Base-by-base conservation (phyloP, 164 flowering plant genomes). In the Tinospora cordifolia region DNA sequence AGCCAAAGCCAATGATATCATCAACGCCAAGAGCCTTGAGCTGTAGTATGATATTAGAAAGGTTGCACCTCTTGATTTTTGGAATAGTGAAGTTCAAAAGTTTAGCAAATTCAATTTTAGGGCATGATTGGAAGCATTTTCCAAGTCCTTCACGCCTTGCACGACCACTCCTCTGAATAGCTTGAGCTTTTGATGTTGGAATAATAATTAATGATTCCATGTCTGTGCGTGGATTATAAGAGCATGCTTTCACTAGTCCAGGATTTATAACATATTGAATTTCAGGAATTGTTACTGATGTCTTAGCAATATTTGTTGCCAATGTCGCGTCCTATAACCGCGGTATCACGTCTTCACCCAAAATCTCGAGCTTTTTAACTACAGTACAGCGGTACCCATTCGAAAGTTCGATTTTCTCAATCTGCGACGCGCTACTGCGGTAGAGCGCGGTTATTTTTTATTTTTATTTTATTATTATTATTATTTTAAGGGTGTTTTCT, bases 81-180 rank as follows among this genome's bases (percentile, higher is more conserved):
- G 98, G 96, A 60, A 85, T 82, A 63, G 97, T 89, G 59, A 93
- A 88, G 81, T 92, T 91, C 34, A 68, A 80, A 66, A 90, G 87
- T 72, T 83, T 86, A 72, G 75, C 83, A 84, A 90, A 92, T 78
- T 83, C 90, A 74, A 70, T 71, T 79, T 94, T 97, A 13, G 91
- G 90, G 74, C 92, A 94, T 30, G 90, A 85, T 17, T 97, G 86
- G 69, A 84, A 94, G 79, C 98, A 94, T 74, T 94, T 94, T 66
- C 97, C 98, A 67, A 97, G 89, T 71, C 93, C 88, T 79, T 94
- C 96, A 81, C 65, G n/a, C n/a, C 99, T 98, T 77, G 99, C 98
- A 80, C 96, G 96, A 19, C 99, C 99, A 86, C 98, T 90, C 81
- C 99, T 84, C 78, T 94, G 98, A 71, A 88, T 84, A 73, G 97